Evolutionary conservation across 2,329 filamentous ascomycete genomes (phyloP).

Genomic region (Apiospora pterosperma): DNA sequence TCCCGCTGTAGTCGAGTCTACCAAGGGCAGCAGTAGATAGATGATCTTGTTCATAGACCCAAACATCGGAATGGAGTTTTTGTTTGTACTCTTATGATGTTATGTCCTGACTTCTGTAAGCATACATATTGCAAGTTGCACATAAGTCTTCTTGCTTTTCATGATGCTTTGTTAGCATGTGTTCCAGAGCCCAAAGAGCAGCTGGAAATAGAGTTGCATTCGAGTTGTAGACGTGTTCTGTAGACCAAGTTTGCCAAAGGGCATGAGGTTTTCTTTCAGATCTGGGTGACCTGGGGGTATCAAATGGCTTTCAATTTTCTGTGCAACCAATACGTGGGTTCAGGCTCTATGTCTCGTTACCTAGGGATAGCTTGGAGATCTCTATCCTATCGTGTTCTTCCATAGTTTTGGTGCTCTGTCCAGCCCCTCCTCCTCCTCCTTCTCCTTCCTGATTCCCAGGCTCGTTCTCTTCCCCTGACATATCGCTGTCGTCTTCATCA

Average conservation of each 20-base stretch:
- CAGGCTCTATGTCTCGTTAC: slow-evolving; percentile 23
- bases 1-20: neutral
- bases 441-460: slow-evolving; percentile 16
- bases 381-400: slow-evolving; percentile 14
- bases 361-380: slow-evolving; percentile 21
- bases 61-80: slow-evolving; percentile 5
- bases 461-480: slow-evolving; percentile 22
- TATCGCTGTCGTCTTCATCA: slow-evolving; percentile 28
- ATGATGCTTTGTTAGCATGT: neutral
- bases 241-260: neutral
- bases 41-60: slow-evolving; percentile 9
- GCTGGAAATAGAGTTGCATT: neutral
- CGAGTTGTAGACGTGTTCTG: neutral
- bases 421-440: neutral
- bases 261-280: neutral
- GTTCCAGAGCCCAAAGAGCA: neutral
- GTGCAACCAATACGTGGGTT: no score
- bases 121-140: no score
- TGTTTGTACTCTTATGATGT: neutral
- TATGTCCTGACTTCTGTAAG: neutral
- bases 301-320: slow-evolving; percentile 2
- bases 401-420: slow-evolving; percentile 10
- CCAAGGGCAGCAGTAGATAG: neutral
- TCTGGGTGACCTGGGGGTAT: slow-evolving; percentile 6
- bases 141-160: neutral